Base-by-base conservation (phyloP, 345 rosid species). In the Aquilaria yunnanensis region DNA sequence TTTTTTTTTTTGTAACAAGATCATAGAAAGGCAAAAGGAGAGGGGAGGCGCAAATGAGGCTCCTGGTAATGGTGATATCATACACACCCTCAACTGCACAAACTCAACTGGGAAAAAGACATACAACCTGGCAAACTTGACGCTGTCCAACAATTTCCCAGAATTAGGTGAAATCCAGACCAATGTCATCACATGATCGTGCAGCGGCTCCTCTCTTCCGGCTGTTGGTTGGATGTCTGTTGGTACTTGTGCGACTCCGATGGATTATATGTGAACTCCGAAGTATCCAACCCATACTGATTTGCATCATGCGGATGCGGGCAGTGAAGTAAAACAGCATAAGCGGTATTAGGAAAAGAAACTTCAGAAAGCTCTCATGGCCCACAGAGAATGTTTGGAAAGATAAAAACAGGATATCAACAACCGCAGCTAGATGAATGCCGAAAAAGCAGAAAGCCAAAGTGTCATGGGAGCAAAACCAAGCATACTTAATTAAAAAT, bases 281-380 rank as follows among this genome's bases (percentile, higher is more conserved):
- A 76, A 37, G 99, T 88, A 76, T 90, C 90, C n/a, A 94, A 89
- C 47, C 96, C 97, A 59, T 86, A 90, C 99, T 94, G 91, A 68
- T 67, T 70, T 62, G 68, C 57, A 69, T 8, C 49, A 59, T 63
- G 5, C 23, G 23, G 23, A 23, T 23, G 23, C 1, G 23, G 23
- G 23, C 23, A 23, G 23, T 14, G 13, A 55, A 63, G 9, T 61
- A n/a, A 59, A 56, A 59, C 47, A 59, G 66, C 51, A 57, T 47
- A 72, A 23, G 29, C 9, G 47, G 56, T 32, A 67, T 58, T 30
- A 14, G 62, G 45, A 53, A 62, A 23, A 6, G 37, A 34, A 58
- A 8, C 37, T 45, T 14, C 54, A 56, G 41, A 41, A 14, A 61
- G 45, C 12, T 8, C 47, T 46, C n/a, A 30, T 32, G 13, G 56